These are phyloP conservation scores for Herpetomonas samuelpessoai DNA, from an alignment of 208 protist genomes.

Conservation along the genomic window DNA sequence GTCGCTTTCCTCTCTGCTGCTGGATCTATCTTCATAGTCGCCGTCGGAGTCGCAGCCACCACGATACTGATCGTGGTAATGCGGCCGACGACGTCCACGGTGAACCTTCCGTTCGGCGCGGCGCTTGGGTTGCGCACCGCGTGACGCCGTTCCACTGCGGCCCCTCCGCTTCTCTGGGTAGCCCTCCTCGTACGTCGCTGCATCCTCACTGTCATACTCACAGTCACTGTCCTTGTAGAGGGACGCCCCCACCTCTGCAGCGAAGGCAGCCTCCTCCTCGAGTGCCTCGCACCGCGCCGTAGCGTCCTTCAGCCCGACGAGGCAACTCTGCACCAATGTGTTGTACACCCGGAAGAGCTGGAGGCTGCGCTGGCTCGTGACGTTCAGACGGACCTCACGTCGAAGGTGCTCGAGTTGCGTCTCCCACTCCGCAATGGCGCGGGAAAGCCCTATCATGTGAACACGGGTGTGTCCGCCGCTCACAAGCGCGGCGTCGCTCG, in stretches of 20 bases:
- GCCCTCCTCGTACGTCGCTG: not conserved
- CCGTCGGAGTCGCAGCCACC: not conserved
- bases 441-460: not conserved
- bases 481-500: too few species aligned
- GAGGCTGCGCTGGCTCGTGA: constrained; percentile 64
- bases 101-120: too few species aligned
- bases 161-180: not conserved
- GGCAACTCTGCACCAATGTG: constrained; percentile 28
- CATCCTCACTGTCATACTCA: not conserved
- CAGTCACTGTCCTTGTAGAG: too few species aligned
- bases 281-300: constrained; percentile 22
- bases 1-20: not conserved
- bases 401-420: constrained; percentile 53
- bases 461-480: not conserved
- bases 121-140: too few species aligned
- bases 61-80: not conserved
- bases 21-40: too few species aligned
- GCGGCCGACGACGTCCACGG: too few species aligned
- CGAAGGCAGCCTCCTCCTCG: constrained; percentile 5
- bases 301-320: constrained; percentile 28
- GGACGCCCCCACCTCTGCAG: not conserved
- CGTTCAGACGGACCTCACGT: constrained; percentile 62
- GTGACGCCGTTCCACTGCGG: not conserved
- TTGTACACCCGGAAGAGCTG: constrained; percentile 74
- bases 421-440: constrained; percentile 21